These are phyloP conservation scores for Ormosia emarginata DNA, from an alignment of 306 rosid species.

Conservation along the genomic window DNA sequence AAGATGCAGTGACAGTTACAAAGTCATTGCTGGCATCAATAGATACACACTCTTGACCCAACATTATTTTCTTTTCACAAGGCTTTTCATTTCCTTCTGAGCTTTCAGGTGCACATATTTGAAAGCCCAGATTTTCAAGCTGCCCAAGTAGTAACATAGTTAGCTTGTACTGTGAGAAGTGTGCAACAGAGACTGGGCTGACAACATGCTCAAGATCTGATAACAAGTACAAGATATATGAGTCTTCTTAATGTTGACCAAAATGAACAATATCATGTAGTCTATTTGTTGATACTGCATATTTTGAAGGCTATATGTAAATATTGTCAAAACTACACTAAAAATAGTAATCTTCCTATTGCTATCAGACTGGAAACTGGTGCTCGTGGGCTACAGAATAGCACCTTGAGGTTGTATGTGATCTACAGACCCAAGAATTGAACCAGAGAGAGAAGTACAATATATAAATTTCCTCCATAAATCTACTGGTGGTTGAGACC, in stretches of 20 bases:
- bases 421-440: conserved; percentile 89
- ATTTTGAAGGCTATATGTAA: conserved; percentile 16
- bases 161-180: conserved; percentile 87
- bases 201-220: conserved; percentile 75
- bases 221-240: conserved; percentile 28
- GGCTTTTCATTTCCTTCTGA: conserved; percentile 35
- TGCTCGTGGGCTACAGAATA: conserved; percentile 12
- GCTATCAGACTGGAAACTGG: conserved; percentile 2
- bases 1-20: conserved; percentile 58
- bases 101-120: conserved; percentile 35
- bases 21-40: conserved; percentile 46
- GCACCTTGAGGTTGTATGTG: conserved; percentile 97
- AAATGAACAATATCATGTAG: conserved; percentile 8
- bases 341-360: conserved; percentile 13
- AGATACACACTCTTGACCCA: conserved; percentile 82
- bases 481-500: conserved; percentile 85
- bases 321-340: conserved; percentile 1
- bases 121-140: conserved; percentile 66
- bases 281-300: not conserved
- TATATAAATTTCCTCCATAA: conserved; percentile 92
- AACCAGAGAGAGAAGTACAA: conserved; percentile 84
- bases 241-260: conserved; percentile 25
- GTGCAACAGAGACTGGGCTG: conserved; percentile 92
- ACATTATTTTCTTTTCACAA: conserved; percentile 51
- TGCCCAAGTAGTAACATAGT: conserved; percentile 56